Base-by-base conservation (phyloP, 2,329 filamentous ascomycete species). In the Alternaria ethzedia region DNA sequence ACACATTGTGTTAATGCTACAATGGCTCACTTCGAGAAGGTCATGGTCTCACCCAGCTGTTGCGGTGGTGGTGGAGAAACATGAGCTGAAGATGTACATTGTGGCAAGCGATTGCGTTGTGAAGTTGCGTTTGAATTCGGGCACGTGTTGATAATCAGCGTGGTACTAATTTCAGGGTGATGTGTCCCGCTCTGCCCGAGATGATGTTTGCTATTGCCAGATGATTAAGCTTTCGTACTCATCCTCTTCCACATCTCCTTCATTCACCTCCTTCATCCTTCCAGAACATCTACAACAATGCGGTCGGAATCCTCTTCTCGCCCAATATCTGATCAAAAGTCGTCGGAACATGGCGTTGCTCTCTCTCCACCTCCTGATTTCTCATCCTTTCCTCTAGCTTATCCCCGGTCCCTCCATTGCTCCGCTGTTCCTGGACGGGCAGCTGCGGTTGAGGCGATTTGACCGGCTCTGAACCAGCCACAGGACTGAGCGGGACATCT, bases 251-350 rank as follows among this genome's bases (percentile, higher is more conserved):
- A 5, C 6, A 23, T 30, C 12, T 8, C 7, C n/a, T 5, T 26
- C 13, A 43, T 32, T 20, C 8, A 26, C 44, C 17, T 13, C 21
- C 5, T 23, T 20, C 7, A 32, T 32, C 9, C 13, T 15, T 17
- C 13, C 12, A 15, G 4, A 12, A 21, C 9, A 7, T 8, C 25
- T 52, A 44, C 25, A 51, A 36, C 26, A 61, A 3, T 1, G 26
- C 54, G 10, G 46, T 57, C 11, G 45, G 32, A 41, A 46, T 1
- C 6, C 13, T 51, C 17, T n/a, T 41, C 12, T 47, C 21, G 4
- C 59, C 54, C 11, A 62, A 12, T 26, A 63, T 63, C 9, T 54
- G 56, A 13, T 58, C 28, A 30, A 62, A 62, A 0, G 47, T 62
- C n/a, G 54, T 62, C 23, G 54, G 11, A 46, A 52, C 32, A 5